Conservation (phyloP, 2,329 filamentous ascomycete genomes). For the Biscogniauxia marginata region DNA sequence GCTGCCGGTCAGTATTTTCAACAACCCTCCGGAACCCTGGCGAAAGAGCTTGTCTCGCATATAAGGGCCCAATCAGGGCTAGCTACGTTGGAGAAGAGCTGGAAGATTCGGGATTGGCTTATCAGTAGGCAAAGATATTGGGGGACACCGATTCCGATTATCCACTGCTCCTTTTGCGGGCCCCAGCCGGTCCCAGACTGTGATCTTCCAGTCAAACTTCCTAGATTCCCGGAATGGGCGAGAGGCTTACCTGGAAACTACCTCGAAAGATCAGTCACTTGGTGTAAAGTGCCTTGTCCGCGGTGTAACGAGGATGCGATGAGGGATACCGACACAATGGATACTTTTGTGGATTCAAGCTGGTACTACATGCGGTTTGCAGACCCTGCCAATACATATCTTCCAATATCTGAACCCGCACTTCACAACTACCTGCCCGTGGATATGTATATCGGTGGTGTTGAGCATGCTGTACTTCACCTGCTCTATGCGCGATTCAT, state of each 20-base stretch:
- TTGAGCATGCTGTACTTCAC: slow-evolving; percentile 89
- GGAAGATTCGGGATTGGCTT: slow-evolving; percentile 85
- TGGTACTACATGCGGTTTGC: slow-evolving; percentile 88
- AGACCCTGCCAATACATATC: slow-evolving; percentile 63
- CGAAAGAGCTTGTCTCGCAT: slow-evolving; percentile 56
- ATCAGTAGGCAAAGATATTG: slow-evolving; percentile 92
- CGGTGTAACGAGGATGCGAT: slow-evolving; percentile 68
- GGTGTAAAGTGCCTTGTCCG: slow-evolving; percentile 75
- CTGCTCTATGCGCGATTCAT: slow-evolving; percentile 87
- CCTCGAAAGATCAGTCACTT: slow-evolving; percentile 67
- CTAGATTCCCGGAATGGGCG: slow-evolving; percentile 68
- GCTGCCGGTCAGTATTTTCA: slow-evolving; percentile 65
- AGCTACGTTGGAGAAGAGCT: slow-evolving; percentile 68
- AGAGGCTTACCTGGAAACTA: slow-evolving; percentile 71
- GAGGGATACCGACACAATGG: slow-evolving; percentile 92
- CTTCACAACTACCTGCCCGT: slow-evolving; percentile 65
- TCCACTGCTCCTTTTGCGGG: slow-evolving; percentile 77
- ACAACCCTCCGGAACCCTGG: slow-evolving; percentile 61
- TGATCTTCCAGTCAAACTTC: slow-evolving; percentile 74
- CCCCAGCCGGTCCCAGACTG: slow-evolving; percentile 73
- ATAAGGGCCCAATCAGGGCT: slow-evolving; percentile 51
- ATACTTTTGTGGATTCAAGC: slow-evolving; percentile 92
- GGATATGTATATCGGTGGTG: slow-evolving; percentile 84
- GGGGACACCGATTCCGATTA: slow-evolving; percentile 86
- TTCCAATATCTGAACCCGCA: slow-evolving; percentile 60